Conservation (phyloP, 2,329 filamentous ascomycete species). For the Cladosporium sp. region DNA sequence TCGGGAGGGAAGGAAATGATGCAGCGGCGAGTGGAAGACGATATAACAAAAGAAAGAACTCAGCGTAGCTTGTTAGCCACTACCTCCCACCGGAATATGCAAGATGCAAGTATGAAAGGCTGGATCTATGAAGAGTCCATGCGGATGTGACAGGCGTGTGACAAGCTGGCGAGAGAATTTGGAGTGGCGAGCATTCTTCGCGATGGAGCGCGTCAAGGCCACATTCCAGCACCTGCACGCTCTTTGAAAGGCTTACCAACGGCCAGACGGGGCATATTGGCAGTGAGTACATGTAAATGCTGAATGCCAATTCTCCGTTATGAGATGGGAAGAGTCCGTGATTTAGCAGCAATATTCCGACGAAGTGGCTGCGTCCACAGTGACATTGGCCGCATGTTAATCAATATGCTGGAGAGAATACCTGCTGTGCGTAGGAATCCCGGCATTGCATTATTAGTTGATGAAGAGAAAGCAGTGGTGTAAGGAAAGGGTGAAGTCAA, state of each 20-base stretch:
- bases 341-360: too few relatives aligned
- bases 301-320: too few relatives aligned
- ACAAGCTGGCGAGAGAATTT: not conserved
- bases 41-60: not conserved
- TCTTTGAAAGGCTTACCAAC: not conserved
- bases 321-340: too few relatives aligned
- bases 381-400: too few relatives aligned
- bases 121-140: not conserved
- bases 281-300: too few relatives aligned
- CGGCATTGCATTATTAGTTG: too few relatives aligned
- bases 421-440: too few relatives aligned
- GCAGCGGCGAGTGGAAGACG: not conserved
- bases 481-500: not conserved
- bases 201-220: constrained; percentile 1
- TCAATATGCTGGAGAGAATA: too few relatives aligned
- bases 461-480: not conserved
- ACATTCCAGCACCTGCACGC: constrained; percentile 5
- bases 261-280: too few relatives aligned
- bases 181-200: constrained; percentile 8
- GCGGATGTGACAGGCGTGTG: too few relatives aligned
- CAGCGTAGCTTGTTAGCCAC: constrained; percentile 4
- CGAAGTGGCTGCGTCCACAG: too few relatives aligned
- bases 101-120: not conserved
- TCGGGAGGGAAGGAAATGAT: not conserved
- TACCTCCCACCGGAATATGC: constrained; percentile 1